phyloP scores from a whole-genome alignment of 2,329 filamentous ascomycete species.

The Stagonosporopsis chrysanthemi region DNA sequence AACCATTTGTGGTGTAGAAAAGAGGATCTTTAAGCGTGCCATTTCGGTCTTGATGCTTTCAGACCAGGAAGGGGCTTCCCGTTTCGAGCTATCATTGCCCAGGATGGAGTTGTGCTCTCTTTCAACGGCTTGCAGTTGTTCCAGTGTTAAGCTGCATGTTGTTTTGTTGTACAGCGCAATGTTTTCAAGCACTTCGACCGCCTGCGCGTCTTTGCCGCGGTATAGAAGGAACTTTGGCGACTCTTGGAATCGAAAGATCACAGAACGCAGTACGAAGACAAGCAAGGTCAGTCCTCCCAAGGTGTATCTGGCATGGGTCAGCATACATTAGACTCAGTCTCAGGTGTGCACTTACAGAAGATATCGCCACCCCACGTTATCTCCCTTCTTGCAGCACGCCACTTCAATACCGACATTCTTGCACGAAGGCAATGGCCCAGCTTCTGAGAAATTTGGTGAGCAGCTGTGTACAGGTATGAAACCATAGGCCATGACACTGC shows the following conservation, averaged over 20 bases:
- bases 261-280: slow-evolving; percentile 61
- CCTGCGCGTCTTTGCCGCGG: slow-evolving; percentile 60
- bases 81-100: slow-evolving; percentile 42
- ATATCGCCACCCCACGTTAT: slow-evolving; percentile 58
- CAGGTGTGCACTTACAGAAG: slow-evolving; percentile 30
- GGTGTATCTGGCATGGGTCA: slow-evolving; percentile 37
- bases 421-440: slow-evolving; percentile 56
- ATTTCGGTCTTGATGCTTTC: slow-evolving; percentile 52
- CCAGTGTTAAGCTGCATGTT: slow-evolving; percentile 44
- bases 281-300: slow-evolving; percentile 51
- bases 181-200: slow-evolving; percentile 56
- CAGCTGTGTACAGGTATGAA: slow-evolving; percentile 62
- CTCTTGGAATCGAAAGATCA: slow-evolving; percentile 64
- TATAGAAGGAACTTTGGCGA: slow-evolving; percentile 67
- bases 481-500: slow-evolving; percentile 60
- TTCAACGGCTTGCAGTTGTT: slow-evolving; percentile 48
- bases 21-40: slow-evolving; percentile 55
- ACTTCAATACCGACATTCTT: slow-evolving; percentile 40
- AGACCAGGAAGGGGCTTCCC: slow-evolving; percentile 38
- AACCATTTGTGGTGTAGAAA: slow-evolving; percentile 52
- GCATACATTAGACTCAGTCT: not conserved
- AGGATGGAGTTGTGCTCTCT: slow-evolving; percentile 37
- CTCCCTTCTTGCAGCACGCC: slow-evolving; percentile 47
- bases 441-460: slow-evolving; percentile 59
- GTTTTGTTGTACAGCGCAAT: slow-evolving; percentile 55